Evolutionary conservation across 2,329 filamentous ascomycete genomes (phyloP), one percentile per base, ranked within the genome.

Genomic region (Fusarium austroafricanum): DNA sequence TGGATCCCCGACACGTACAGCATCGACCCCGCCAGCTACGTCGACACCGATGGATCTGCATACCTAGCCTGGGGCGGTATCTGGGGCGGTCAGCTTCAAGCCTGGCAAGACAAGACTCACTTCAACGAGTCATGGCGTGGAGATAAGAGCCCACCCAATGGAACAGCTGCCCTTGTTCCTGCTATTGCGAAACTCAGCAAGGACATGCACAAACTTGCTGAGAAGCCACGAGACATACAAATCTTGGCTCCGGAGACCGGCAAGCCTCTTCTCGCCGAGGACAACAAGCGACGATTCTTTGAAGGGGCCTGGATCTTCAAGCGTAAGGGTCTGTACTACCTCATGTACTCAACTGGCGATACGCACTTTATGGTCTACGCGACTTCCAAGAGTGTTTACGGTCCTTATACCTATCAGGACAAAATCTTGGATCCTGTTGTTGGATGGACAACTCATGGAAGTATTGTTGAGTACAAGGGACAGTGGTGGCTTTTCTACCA

Each of bases 401-500:
- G 61, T 4, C 61, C 61, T 18, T 64, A 64, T 0, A 64, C 59
- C 11, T 64, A 64, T 15, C 61, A 58, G 10, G 61, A 51, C 14
- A 39, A 42, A 2, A 44, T 64, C 10, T 44, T 64, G 1, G 61
- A 64, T 4, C 59, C 61, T 5, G 61, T 64, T 8, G 38, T 39
- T 5, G 61, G 59, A 0, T 64, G 61, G 61, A 64, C 61, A 21
- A 64, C 61, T 2, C 61, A 64, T 11, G 59, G 43, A 40, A 64
- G 61, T 17, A 58, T 64, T 10, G 59, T 64, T 5, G 35, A 64
- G 35, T 64, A 57, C 18, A 23, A 51, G 29, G 59, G 61, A 0
- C 61, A 64, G 12, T 63, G 44, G 59, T 64, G 61, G 61, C 18
- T 64, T 0, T 64, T 64, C 26, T 64, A 64, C 14, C 59, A 62